Conservation (phyloP, 495 filamentous ascomycete species). For the Neurospora pannonica region DNA sequence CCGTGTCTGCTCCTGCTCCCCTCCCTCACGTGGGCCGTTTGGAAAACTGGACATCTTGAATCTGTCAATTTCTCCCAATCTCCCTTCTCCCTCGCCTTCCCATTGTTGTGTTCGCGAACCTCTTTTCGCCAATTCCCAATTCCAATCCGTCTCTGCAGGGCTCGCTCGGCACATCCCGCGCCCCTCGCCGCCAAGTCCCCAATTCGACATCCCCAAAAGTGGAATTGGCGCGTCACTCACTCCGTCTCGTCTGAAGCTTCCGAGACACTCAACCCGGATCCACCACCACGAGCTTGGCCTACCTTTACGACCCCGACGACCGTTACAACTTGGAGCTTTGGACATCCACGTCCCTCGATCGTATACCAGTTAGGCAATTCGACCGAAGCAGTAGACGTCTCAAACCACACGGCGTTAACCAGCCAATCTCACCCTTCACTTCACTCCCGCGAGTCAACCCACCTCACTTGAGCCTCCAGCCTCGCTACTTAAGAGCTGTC, state of each 20-base stretch:
- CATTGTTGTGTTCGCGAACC: not conserved
- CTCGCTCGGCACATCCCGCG: not conserved
- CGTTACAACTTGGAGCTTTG: not conserved
- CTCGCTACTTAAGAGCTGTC: not conserved
- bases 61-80: not conserved
- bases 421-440: not conserved
- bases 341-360: not conserved
- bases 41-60: not conserved
- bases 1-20: not conserved
- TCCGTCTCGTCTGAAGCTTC: not conserved
- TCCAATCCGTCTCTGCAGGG: not conserved
- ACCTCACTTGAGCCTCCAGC: not conserved
- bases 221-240: not conserved
- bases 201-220: not conserved
- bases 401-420: not conserved
- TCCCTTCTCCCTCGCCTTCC: not conserved
- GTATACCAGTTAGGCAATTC: not conserved
- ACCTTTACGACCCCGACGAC: not conserved
- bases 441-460: not conserved
- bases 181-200: not conserved
- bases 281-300: not conserved
- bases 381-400: not conserved
- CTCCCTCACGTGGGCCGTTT: not conserved
- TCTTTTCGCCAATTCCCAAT: not conserved
- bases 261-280: not conserved